A percentile compares a stretch with the other conserved stretches of the same genome.
Conservation (phyloP, 371 early-diverging fungal genomes). For the Rhizopus arrhizus region DNA sequence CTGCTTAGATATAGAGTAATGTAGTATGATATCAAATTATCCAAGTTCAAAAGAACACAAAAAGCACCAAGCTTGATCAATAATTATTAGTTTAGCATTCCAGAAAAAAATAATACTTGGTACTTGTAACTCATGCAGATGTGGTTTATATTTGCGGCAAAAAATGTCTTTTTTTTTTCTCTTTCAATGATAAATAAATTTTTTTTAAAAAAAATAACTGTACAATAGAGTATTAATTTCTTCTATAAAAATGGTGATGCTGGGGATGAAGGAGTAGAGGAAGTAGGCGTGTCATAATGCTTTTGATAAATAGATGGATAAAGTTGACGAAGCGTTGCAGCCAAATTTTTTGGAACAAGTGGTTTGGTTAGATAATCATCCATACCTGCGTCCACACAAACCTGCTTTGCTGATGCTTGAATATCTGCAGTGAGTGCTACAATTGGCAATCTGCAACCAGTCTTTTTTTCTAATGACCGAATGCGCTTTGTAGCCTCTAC, state of each 20-base stretch:
- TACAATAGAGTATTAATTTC: too few species aligned
- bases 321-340: conserved; percentile 32
- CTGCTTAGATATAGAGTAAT: too few species aligned
- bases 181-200: too few species aligned
- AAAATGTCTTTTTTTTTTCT: too few species aligned
- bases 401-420: conserved; percentile 51
- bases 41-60: too few species aligned
- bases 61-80: too few species aligned
- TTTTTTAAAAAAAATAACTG: too few species aligned
- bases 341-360: conserved; percentile 49
- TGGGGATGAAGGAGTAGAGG: conserved; percentile 27
- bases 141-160: too few species aligned
- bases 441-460: conserved; percentile 51
- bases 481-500: conserved; percentile 60
- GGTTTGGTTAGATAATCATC: conserved; percentile 66
- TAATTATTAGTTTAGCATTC: too few species aligned
- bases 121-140: too few species aligned
- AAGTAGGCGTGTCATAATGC: conserved; percentile 25
- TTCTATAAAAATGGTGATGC: conserved; percentile 2
- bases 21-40: too few species aligned
- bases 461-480: conserved; percentile 26
- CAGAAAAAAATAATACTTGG: too few species aligned
- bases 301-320: conserved; percentile 23
- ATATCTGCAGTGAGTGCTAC: conserved; percentile 64
- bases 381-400: conserved; percentile 60